Evolutionary conservation across 169 alveolate genomes (phyloP), one percentile per base, ranked within the genome.

Genomic region (Neospora caninum): DNA sequence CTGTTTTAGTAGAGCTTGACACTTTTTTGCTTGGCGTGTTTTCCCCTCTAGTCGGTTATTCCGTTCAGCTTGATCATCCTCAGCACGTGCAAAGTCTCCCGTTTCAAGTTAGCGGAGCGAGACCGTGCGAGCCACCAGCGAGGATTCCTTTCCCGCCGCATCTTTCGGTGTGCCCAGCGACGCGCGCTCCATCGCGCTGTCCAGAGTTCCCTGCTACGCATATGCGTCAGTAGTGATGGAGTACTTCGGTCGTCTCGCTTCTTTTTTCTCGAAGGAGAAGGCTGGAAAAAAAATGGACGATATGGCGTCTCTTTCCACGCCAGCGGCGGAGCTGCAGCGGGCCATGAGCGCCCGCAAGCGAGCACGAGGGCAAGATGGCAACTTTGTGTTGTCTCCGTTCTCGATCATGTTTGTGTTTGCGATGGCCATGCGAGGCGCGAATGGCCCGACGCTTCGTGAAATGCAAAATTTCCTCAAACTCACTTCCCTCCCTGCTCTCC

Each of bases 371-470:
- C 82, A 31, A 54, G 83, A 92, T 31, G 88, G 80, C 88, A 92
- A 92, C 80, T 92, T 92, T 54, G 95, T 92, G 41, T 83, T 82
- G n/a, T 92, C 95, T n/a, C 95, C 95, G 31, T 92, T 92, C 80
- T 80, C 92, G 70, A 64, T 92, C 38, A 43, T 92, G 64, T 36
- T 80, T 42, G 95, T 84, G 45, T 92, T 92, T 43, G 54, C 88
- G 38, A 67, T 92, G 88, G 95, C 95, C 0, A 80, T 80, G 70
- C 42, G 64, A 67, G 95, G 95, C 31, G 95, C 95, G 16, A 58
- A 53, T 20, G 95, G 95, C 41, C 89, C 45, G n/a, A 92, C 95
- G 29, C 45, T 73, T 67, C 58, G 10, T 0, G 88, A 92, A 54
- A 92, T 92, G 95, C 91, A 92, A 1, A 20, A 31, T 36, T 73